A percentile compares a stretch with the other conserved stretches of the same genome.
Conservation (phyloP, 495 filamentous ascomycete genomes). For the Penicillium flavigenum region DNA sequence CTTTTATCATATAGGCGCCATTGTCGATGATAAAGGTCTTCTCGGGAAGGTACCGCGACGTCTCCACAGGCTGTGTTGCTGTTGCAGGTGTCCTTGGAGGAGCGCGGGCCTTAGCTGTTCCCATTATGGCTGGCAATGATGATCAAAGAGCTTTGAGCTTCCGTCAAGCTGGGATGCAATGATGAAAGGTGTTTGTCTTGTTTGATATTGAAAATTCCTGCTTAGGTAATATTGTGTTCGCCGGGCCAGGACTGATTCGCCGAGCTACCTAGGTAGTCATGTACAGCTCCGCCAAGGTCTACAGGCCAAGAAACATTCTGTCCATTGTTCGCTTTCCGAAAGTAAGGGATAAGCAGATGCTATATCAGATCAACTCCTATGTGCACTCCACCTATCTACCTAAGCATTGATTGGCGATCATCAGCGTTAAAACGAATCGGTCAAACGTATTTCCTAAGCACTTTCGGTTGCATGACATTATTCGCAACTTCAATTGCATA, state of each 20-base stretch:
- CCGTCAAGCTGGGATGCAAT: constrained; percentile 12
- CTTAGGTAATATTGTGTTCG: background rate
- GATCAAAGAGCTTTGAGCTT: background rate
- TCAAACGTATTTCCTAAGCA: background rate
- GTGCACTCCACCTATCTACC: background rate
- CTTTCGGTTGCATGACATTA: background rate
- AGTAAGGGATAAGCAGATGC: background rate
- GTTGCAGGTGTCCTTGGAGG: constrained; percentile 14
- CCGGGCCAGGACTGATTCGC: too few relatives aligned
- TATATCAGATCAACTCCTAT: background rate
- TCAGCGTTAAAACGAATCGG: background rate
- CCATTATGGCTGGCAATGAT: constrained; percentile 28
- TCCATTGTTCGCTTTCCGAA: background rate
- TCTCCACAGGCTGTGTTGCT: constrained; percentile 15
- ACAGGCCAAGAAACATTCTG: background rate
- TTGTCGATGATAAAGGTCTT: constrained; percentile 90
- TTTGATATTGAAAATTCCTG: constrained; percentile 16
- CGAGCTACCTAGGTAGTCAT: background rate
- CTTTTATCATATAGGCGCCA: constrained; percentile 91
- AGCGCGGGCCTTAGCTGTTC: constrained; percentile 39
- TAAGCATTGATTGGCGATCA: background rate
- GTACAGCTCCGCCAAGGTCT: background rate
- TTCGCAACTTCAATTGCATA: background rate
- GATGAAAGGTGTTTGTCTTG: constrained; percentile 22
- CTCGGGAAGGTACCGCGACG: constrained; percentile 46